Evolutionary conservation across 148 eudicot species (phyloP).

Genomic region (Pharnaceum exiguum): DNA sequence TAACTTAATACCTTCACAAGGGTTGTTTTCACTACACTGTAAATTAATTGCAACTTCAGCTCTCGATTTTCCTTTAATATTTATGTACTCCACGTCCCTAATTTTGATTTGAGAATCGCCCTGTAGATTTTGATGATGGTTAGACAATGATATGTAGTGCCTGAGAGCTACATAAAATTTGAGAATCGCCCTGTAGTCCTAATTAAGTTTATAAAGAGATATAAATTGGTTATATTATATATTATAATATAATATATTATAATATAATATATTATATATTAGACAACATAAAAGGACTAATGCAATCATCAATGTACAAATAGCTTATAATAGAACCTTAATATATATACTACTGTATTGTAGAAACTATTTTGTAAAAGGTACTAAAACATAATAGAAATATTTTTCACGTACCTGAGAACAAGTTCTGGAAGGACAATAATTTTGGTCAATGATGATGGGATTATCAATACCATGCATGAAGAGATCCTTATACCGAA

Average conservation of each 20-base stretch:
- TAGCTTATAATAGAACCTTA: no score
- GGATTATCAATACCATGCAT: conserved; percentile 22
- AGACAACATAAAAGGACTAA: not conserved
- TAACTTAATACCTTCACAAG: conserved; percentile 20
- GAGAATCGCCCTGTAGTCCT: no score
- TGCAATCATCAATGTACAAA: no score
- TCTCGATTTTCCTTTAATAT: conserved; percentile 27
- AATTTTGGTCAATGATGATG: conserved; percentile 34
- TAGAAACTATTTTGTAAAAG: no score
- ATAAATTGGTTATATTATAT: no score
- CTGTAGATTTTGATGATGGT: conserved; percentile 14
- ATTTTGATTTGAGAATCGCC: conserved; percentile 28
- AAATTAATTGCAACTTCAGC: conserved; percentile 16
- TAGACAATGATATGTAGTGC: no score
- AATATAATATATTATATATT: no score
- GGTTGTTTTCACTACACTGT: conserved; percentile 25
- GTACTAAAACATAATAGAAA: no score
- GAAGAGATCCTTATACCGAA: conserved; percentile 7
- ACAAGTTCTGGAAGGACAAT: conserved; percentile 27
- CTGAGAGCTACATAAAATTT: no score
- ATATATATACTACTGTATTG: no score
- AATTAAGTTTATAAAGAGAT: no score
- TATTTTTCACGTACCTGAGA: conserved; percentile 11
- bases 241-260: no score
- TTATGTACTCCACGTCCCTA: conserved; percentile 18